Percentiles rank a stretch among this genome's conserved stretches.
Evolutionary conservation across 805 yeast genomes (phyloP).

Genomic region (Wickerhamiella dianesei): DNA sequence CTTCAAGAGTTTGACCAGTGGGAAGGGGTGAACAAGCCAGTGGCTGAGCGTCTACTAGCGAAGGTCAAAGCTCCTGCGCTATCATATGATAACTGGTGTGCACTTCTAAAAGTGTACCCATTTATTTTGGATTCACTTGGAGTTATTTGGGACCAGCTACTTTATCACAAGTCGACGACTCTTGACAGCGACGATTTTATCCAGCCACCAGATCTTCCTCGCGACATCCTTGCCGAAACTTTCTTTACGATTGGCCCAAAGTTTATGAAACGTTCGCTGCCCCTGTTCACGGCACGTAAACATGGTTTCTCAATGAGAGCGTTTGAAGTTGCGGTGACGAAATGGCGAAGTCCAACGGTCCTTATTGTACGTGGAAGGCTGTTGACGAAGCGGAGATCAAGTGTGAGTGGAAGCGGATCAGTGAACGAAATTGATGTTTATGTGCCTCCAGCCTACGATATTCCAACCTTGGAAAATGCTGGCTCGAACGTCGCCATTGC

Average conservation of each 20-base stretch:
- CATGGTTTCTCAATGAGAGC: slow-evolving; percentile 83
- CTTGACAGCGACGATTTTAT: slow-evolving; percentile 4
- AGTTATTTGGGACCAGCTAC: slow-evolving; percentile 31
- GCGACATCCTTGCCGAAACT: slow-evolving; percentile 30
- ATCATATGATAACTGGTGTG: slow-evolving; percentile 5
- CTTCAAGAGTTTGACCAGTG: background rate
- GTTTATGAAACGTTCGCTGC: slow-evolving; percentile 28
- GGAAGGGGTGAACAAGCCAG: background rate
- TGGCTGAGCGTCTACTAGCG: slow-evolving; percentile 7
- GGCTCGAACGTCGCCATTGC: slow-evolving; percentile 38
- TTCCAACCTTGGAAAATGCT: slow-evolving; percentile 3
- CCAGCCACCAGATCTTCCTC: slow-evolving; percentile 28
- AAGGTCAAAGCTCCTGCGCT: slow-evolving; percentile 14
- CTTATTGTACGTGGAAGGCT: slow-evolving; percentile 52
- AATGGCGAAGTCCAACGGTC: slow-evolving; percentile 83
- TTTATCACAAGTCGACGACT: slow-evolving; percentile 22
- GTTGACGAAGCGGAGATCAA: background rate
- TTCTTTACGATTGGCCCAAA: slow-evolving; percentile 26
- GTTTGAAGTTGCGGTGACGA: slow-evolving; percentile 66
- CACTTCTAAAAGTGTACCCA: slow-evolving; percentile 11
- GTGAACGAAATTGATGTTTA: slow-evolving; percentile 4
- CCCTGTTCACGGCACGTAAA: slow-evolving; percentile 58
- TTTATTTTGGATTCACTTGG: slow-evolving; percentile 30
- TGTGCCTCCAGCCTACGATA: slow-evolving; percentile 8
- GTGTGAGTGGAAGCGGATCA: slow-evolving; percentile 3